Percentiles rank a stretch among this genome's conserved stretches.
Conservation (phyloP, 768 basidiomycete species). For the Panaeolus cyanescens region DNA sequence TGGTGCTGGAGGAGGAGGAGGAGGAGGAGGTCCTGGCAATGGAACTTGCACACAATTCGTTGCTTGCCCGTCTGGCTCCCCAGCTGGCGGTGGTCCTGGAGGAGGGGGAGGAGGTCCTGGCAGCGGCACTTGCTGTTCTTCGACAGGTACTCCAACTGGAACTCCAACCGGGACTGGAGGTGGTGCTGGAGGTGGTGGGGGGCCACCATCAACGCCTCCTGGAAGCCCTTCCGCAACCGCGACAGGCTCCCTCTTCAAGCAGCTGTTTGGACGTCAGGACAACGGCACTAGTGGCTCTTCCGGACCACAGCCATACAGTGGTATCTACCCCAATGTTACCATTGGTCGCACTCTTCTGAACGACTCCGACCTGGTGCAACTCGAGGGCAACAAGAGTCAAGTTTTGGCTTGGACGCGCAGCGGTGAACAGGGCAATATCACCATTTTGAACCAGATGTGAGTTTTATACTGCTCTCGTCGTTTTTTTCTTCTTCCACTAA, state of each 20-base stretch:
- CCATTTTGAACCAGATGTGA: slow-evolving; percentile 52
- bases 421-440: slow-evolving; percentile 26
- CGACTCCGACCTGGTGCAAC: slow-evolving; percentile 43
- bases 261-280: slow-evolving; percentile 8
- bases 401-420: slow-evolving; percentile 43
- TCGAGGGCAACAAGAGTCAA: slow-evolving; percentile 62
- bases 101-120: too few species aligned
- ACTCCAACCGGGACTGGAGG: too few species aligned
- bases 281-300: slow-evolving; percentile 5
- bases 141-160: too few species aligned
- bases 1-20: not conserved
- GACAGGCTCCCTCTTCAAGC: slow-evolving; percentile 11
- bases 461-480: slow-evolving; percentile 13
- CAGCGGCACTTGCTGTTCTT: too few species aligned
- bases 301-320: slow-evolving; percentile 29
- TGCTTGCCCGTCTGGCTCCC: too few species aligned
- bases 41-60: too few species aligned
- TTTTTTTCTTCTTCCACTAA: slow-evolving; percentile 6
- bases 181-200: too few species aligned
- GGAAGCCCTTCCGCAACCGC: slow-evolving; percentile 4
- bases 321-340: slow-evolving; percentile 55
- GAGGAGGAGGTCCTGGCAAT: too few species aligned
- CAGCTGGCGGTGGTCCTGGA: not conserved
- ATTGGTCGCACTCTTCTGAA: slow-evolving; percentile 67
- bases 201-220: not conserved